These are phyloP conservation scores for Fusarium sp. DNA, from an alignment of 2,329 filamentous ascomycete genomes.

Conservation along the genomic window DNA sequence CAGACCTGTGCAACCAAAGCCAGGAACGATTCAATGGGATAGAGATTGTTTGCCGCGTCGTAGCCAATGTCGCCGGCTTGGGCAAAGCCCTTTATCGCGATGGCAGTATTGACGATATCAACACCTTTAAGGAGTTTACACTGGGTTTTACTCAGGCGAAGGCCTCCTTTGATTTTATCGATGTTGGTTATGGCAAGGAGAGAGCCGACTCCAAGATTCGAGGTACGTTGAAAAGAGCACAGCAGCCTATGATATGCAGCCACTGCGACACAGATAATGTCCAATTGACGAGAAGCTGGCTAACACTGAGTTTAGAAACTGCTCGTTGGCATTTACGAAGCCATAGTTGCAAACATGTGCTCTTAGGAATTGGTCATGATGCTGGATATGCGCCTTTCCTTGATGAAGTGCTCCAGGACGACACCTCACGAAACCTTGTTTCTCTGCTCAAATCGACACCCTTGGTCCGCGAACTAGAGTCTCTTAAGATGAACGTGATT, in stretches of 20 bases:
- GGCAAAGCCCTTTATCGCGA: slow-evolving; percentile 58
- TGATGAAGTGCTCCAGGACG: slow-evolving; percentile 60
- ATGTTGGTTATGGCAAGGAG: slow-evolving; percentile 67
- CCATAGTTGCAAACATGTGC: slow-evolving; percentile 66
- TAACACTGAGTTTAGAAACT: slow-evolving; percentile 51
- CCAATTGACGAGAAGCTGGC: background rate
- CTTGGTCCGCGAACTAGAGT: slow-evolving; percentile 58
- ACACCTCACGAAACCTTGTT: slow-evolving; percentile 54
- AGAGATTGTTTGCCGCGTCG: slow-evolving; percentile 64
- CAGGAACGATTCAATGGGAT: slow-evolving; percentile 55
- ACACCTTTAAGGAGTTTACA: slow-evolving; percentile 64
- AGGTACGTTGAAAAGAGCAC: slow-evolving; percentile 51
- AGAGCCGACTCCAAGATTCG: slow-evolving; percentile 67
- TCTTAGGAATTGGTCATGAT: slow-evolving; percentile 69
- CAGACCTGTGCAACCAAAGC: slow-evolving; percentile 55
- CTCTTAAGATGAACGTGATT: slow-evolving; percentile 57
- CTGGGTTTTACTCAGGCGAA: slow-evolving; percentile 66
- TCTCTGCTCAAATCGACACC: slow-evolving; percentile 63
- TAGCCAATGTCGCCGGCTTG: slow-evolving; percentile 62
- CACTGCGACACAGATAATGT: background rate
- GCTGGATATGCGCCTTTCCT: slow-evolving; percentile 67
- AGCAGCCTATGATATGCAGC: background rate
- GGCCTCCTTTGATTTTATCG: slow-evolving; percentile 68
- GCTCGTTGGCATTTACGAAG: slow-evolving; percentile 66
- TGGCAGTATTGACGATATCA: slow-evolving; percentile 54